Base-by-base conservation (phyloP, 495 filamentous ascomycete genomes). In the Hyaloscypha hepaticicola region DNA sequence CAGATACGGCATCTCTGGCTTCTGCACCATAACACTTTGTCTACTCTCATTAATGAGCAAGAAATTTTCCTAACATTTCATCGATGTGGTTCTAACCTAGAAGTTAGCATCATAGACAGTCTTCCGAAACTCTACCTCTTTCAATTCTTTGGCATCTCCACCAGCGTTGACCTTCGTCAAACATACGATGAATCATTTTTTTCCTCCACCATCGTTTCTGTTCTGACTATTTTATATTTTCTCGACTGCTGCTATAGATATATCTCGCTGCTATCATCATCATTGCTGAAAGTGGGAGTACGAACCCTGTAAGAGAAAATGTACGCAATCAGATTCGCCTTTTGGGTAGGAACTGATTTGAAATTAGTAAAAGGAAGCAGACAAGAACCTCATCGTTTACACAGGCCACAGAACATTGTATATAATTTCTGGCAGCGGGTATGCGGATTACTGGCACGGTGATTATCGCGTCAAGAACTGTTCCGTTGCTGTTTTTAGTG, bases 161-260 rank as follows among this genome's bases (percentile, higher is more conserved):
- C 26, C 0, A 53, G 26, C 22, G 26, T 28, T 5, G 50, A 53
- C 9, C 50, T 7, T 53, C 50, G 50, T 24, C n/a, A 28, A 5
- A 16, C 26, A 53, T 53, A 53, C 8, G 0, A 24, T 24, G 50
- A 21, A 53, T 53, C 50, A 25, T 24, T 3, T 19, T 53, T 26
- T 53, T 53, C 11, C 50, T 53, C 50, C 50, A 53, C 50, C 25
- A 21, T 26, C 50, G 5, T 28, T 53, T 53, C 50, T 53, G 22
- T 12, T 53, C 50, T 8, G 21, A 9, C 16, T 53, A 19, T 28
- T 53, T 53, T 1, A 53, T 28, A 24, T 53, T 53, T 5, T 53
- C 50, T 53, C n/a, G 16, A 24, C 22, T 25, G 5, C n/a, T 8
- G n/a, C n/a, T 24, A 28, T 53, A 53, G 11, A 53, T 21, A 26